Base-by-base conservation (phyloP, 129 eudicot genomes). In the Centella asiatica region DNA sequence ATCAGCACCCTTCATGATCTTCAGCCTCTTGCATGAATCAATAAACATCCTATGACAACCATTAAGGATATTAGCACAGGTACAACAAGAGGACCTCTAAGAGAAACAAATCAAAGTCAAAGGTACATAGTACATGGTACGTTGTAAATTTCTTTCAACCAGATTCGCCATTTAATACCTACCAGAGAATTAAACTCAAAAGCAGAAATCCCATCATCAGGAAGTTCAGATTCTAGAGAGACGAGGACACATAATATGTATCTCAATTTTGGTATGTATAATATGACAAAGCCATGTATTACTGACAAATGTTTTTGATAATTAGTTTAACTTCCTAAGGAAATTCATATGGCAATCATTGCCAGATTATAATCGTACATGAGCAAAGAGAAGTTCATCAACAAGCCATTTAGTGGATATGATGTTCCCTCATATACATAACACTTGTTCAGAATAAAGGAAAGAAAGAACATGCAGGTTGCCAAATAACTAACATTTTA, bases 1-100 rank as follows among this genome's bases (percentile, higher is more conserved):
- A 85, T 89, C 97, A 71, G 95, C 78, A 17, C 95, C 85, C 72
- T 89, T 89, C 95, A 89, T 89, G 59, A 89, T 89, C 79, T 82
- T 89, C 71, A 89, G 79, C 85, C 87, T 89, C 85, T 85, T 89
- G 80, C 97, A 89, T 14, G 88, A 70, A 29, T 71, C 61, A 26
- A 77, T 89, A 51, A 89, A 89, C 97, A 89, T 89, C 78, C 96
- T 88, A 81, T 9, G 53, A 60, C 62, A 72, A 18, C 28, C 56
- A 53, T 4, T 19, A 19, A 60, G 25, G 15, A 0, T 1, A 2
- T 54, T 66, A 62, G 3, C 18, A 67, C 31, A 10, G 34, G 15
- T 54, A 28, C 23, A 50, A 51, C 39, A 25, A 13, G 28, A 56
- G 15, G 14, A 54, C 60, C 46, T 10, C 17, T 26, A 2, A n/a